Evolutionary conservation across 495 filamentous ascomycete genomes (phyloP).

Genomic region (Penicillium lagena): DNA sequence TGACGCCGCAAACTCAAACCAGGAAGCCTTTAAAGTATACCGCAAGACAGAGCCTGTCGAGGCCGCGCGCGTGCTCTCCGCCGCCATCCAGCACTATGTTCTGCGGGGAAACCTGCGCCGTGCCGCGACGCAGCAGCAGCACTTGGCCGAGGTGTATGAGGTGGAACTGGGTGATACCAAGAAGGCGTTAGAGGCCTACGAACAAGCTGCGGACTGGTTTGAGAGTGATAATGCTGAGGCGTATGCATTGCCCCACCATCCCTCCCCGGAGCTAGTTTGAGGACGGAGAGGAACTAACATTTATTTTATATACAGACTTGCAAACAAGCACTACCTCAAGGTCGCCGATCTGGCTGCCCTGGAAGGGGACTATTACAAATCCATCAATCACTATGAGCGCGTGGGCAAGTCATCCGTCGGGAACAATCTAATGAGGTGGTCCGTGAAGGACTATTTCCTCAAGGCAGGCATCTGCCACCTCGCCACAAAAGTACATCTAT

Average conservation of each 20-base stretch:
- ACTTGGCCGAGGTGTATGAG: constrained; percentile 77
- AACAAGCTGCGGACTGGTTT: constrained; percentile 79
- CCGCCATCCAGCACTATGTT: constrained; percentile 74
- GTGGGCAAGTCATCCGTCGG: constrained; percentile 64
- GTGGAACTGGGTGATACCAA: constrained; percentile 68
- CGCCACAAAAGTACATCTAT: constrained; percentile 50
- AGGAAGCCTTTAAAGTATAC: constrained; percentile 81
- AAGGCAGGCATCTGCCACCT: constrained; percentile 84
- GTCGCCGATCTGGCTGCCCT: constrained; percentile 79
- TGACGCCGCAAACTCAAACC: constrained; percentile 75
- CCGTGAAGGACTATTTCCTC: constrained; percentile 86
- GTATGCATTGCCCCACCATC: constrained; percentile 38
- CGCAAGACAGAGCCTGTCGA: constrained; percentile 72
- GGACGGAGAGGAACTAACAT: constrained; percentile 1
- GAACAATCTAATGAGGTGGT: constrained; percentile 84
- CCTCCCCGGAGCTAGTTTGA: not conserved
- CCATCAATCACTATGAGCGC: constrained; percentile 74
- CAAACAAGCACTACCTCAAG: constrained; percentile 87
- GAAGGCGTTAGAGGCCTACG: constrained; percentile 70
- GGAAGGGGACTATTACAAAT: constrained; percentile 71
- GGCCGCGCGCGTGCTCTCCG: constrained; percentile 65
- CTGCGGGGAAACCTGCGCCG: constrained; percentile 79
- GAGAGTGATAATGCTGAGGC: constrained; percentile 80
- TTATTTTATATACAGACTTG: constrained; percentile 45
- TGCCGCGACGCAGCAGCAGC: constrained; percentile 81